These are phyloP conservation scores for Aphanomyces invadans DNA, from an alignment of 352 stramenopile genomes.

Conservation along the genomic window DNA sequence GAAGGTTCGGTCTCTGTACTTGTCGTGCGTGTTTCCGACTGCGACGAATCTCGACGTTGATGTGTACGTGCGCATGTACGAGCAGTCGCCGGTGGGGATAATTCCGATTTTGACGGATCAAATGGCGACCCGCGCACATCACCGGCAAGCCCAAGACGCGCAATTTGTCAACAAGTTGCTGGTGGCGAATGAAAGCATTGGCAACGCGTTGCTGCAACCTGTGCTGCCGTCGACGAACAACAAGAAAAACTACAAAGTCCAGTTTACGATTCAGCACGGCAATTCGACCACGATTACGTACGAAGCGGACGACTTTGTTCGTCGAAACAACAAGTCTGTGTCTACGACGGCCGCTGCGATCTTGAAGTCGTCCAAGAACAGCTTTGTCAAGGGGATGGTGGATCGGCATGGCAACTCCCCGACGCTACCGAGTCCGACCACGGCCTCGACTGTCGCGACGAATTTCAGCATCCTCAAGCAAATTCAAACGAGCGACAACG, in stretches of 20 bases:
- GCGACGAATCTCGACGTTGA: constrained; percentile 25
- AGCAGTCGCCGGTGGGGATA: constrained; percentile 64
- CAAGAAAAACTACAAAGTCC: constrained; percentile 66
- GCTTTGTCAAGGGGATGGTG: constrained; percentile 23
- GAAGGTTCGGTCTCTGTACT: constrained; percentile 73
- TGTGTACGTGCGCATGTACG: constrained; percentile 59
- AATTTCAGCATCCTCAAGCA: constrained; percentile 43
- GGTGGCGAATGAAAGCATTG: constrained; percentile 64
- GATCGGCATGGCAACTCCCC: constrained; percentile 22
- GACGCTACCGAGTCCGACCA: not conserved
- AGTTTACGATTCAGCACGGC: constrained; percentile 71
- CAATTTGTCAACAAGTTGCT: constrained; percentile 76
- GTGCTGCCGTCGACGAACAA: constrained; percentile 54
- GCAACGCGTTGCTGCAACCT: constrained; percentile 45
- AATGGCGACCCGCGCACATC: constrained; percentile 34
- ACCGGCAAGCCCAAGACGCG: constrained; percentile 55
- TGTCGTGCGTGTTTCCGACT: constrained; percentile 25
- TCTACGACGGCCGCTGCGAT: constrained; percentile 73
- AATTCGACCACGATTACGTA: constrained; percentile 62
- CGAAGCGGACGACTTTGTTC: constrained; percentile 54
- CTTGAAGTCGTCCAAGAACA: constrained; percentile 80
- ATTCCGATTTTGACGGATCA: constrained; percentile 65
- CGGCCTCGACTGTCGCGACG: constrained; percentile 27
- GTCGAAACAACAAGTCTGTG: constrained; percentile 65
- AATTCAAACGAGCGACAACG: constrained; percentile 33